Evolutionary conservation across 805 yeast genomes (phyloP), one percentile per base, ranked within the genome.

Genomic region (Wickerhamomyces pijperi): DNA sequence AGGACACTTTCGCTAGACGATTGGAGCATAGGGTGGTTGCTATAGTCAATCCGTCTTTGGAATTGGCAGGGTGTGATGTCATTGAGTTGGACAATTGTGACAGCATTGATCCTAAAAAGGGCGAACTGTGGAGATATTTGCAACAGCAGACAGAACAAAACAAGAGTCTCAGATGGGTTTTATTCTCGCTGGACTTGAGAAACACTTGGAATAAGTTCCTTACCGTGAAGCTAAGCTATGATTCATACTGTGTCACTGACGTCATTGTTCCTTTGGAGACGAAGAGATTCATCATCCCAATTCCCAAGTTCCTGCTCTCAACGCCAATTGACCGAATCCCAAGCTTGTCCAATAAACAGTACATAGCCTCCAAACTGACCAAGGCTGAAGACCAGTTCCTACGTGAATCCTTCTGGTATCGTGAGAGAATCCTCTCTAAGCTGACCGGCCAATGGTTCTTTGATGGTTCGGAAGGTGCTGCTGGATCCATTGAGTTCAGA

Each of bases 351-450:
- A 70, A 76, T 28, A 76, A 75, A 44, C 95, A 87, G 59, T 82
- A 76, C 53, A 67, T 84, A 32, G 58, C 48, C 37, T 66, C 59
- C 43, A 72, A 62, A 43, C 62, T 72, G 5, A 64, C 74, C 0
- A 71, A 66, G 36, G 76, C 73, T 9, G 85, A 82, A 43, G 78
- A 71, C 28, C 49, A 49, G 34, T 70, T 65, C 39, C 71, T 76
- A 59, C 66, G 76, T 41, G 78, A 76, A 44, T 61, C 73, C 2
- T 92, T 87, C 56, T 90, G 98, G 98, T 72, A 82, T 45, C 62
- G 94, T 41, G 76, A 81, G 41, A 68, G 70, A 43, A 55, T 92
- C 1, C 60, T 90, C 38, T 64, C 69, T 35, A 62, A 64, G 14
- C 48, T 92, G 5, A 55, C 60, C 3, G 95, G 95, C 2, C 49